phyloP scores from a whole-genome alignment of 495 filamentous ascomycete genomes.

The Cercophora scortea region DNA sequence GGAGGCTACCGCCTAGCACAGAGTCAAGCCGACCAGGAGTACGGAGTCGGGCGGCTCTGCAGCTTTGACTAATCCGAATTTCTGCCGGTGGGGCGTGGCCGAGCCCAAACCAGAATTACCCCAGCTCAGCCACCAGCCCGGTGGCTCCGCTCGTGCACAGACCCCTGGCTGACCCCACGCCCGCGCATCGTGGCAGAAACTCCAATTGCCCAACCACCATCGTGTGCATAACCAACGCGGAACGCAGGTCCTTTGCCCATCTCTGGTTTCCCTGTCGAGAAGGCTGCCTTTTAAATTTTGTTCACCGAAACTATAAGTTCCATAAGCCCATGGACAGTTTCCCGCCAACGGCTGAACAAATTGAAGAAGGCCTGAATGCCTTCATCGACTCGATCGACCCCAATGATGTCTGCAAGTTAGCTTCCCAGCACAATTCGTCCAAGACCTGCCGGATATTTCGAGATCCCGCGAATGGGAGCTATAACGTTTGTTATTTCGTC shows the following conservation, averaged over 20 bases:
- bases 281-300: conserved; percentile 1
- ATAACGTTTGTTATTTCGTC: conserved; percentile 8
- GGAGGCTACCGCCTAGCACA: too few relatives aligned
- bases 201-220: too few relatives aligned
- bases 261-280: background rate
- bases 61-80: too few relatives aligned
- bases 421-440: conserved; percentile 4
- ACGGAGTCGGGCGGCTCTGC: too few relatives aligned
- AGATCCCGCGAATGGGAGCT: conserved; percentile 7
- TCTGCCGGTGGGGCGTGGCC: too few relatives aligned
- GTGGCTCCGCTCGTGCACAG: too few relatives aligned
- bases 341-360: conserved; percentile 5
- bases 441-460: conserved; percentile 8
- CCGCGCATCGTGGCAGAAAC: too few relatives aligned
- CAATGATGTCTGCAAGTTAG: conserved; percentile 7
- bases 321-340: conserved; percentile 5
- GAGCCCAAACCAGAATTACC: too few relatives aligned
- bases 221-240: too few relatives aligned
- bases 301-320: conserved; percentile 2
- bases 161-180: too few relatives aligned
- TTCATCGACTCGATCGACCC: conserved; percentile 9
- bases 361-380: conserved; percentile 2
- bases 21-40: too few relatives aligned
- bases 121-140: too few relatives aligned
- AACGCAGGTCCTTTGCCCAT: background rate